Conservation (phyloP, 2,329 filamentous ascomycete genomes). For the Diplodia sapinea region DNA sequence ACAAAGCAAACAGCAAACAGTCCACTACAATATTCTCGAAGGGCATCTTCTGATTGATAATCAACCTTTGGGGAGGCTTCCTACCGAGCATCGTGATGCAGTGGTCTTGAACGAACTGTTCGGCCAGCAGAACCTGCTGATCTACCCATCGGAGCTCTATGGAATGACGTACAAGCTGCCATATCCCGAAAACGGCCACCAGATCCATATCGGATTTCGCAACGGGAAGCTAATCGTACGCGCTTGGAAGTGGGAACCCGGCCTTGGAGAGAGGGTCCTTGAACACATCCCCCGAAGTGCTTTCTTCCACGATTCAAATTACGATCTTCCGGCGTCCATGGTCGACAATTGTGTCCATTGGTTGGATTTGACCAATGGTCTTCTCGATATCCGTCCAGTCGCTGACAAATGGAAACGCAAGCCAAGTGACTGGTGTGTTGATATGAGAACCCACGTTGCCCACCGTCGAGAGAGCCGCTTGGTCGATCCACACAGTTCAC, state of each 20-base stretch:
- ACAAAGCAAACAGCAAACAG: constrained; percentile 39
- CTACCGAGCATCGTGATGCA: constrained; percentile 56
- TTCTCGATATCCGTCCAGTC: constrained; percentile 60
- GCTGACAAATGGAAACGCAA: constrained; percentile 51
- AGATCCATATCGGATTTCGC: constrained; percentile 63
- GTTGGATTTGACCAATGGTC: constrained; percentile 56
- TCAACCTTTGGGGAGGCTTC: constrained; percentile 59
- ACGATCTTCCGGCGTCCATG: constrained; percentile 60
- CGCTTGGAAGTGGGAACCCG: constrained; percentile 38
- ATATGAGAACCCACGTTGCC: constrained; percentile 40
- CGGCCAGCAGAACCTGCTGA: constrained; percentile 57
- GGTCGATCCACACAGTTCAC: constrained; percentile 56
- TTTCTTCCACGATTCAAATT: constrained; percentile 38
- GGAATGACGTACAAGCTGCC: constrained; percentile 62
- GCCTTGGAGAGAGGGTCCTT: constrained; percentile 35
- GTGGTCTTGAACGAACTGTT: constrained; percentile 59
- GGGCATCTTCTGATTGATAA: constrained; percentile 59
- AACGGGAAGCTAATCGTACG: constrained; percentile 52
- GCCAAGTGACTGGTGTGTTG: constrained; percentile 50
- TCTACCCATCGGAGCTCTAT: constrained; percentile 57
- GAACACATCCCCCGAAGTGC: constrained; percentile 45
- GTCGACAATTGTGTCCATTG: constrained; percentile 64
- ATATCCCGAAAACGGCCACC: constrained; percentile 45
- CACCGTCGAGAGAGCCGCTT: constrained; percentile 44
- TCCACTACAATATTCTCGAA: constrained; percentile 55